These are phyloP conservation scores for Botrytis tulipae DNA, from an alignment of 2,329 filamentous ascomycete genomes.

Conservation along the genomic window DNA sequence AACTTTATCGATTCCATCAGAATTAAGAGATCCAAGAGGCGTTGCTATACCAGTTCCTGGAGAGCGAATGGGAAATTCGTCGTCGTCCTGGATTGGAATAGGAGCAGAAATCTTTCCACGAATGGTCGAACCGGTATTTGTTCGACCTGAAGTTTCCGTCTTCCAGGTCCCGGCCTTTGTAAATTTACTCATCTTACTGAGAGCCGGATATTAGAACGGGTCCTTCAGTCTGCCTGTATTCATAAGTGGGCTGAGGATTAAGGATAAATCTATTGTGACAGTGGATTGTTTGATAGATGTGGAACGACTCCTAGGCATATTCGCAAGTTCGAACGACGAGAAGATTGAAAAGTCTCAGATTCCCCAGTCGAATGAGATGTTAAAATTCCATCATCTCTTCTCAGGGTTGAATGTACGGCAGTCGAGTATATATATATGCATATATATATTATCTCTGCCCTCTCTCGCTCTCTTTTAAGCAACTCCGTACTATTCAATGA, in stretches of 20 bases:
- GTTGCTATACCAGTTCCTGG: conserved; percentile 43
- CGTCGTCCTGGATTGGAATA: conserved; percentile 56
- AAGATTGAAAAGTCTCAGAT: neutral
- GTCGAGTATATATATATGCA: neutral
- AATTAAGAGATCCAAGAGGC: conserved; percentile 33
- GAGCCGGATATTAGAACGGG: conserved; percentile 2
- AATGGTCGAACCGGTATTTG: conserved; percentile 47
- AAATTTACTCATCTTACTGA: conserved; percentile 35
- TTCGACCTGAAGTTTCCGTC: conserved; percentile 25
- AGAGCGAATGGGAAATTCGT: conserved; percentile 54
- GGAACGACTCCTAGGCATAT: conserved; percentile 22
- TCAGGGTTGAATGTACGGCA: neutral
- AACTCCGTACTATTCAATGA: conserved; percentile 5
- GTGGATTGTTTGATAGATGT: conserved; percentile 10
- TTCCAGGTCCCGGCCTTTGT: conserved; percentile 31
- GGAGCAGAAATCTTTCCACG: conserved; percentile 59
- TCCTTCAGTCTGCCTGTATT: neutral
- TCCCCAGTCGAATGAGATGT: neutral
- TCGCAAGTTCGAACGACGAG: conserved; percentile 19
- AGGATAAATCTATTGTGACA: conserved; percentile 20
- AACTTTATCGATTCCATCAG: conserved; percentile 18
- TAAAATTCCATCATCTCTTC: neutral
- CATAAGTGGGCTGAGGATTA: conserved; percentile 26
- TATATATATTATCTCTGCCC: neutral
- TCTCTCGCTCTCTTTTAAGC: neutral